Conservation (phyloP, 352 stramenopile genomes). For the Pythium volutum region DNA sequence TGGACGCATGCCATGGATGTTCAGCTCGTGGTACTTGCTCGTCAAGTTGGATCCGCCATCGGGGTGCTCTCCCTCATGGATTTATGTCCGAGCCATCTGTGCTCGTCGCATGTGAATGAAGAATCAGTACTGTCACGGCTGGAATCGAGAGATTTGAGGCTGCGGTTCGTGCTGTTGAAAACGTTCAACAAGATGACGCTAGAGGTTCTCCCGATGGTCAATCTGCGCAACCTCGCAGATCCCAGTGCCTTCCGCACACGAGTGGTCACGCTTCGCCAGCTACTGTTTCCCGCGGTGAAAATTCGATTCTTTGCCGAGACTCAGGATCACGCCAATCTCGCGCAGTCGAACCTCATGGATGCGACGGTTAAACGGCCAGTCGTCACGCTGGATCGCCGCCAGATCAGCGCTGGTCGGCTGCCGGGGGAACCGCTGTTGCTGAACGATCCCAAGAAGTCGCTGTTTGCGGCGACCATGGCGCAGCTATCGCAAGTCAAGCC, state of each 20-base stretch:
- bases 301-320: constrained; percentile 68
- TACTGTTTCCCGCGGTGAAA: constrained; percentile 75
- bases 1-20: constrained; percentile 78
- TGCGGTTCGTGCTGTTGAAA: constrained; percentile 59
- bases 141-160: constrained; percentile 52
- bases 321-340: constrained; percentile 68
- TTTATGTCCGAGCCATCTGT: constrained; percentile 62
- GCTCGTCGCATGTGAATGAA: constrained; percentile 25
- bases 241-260: constrained; percentile 46
- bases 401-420: constrained; percentile 36
- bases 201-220: constrained; percentile 59
- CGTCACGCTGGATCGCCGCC: constrained; percentile 66
- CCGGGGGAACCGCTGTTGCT: constrained; percentile 27
- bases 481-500: constrained; percentile 51
- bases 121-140: constrained; percentile 38
- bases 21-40: constrained; percentile 52
- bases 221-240: constrained; percentile 52
- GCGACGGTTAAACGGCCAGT: constrained; percentile 52
- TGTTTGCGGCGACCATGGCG: constrained; percentile 63
- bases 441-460: constrained; percentile 45
- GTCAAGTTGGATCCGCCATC: constrained; percentile 39
- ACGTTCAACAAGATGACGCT: constrained; percentile 53
- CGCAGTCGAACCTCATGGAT: constrained; percentile 40
- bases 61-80: constrained; percentile 61
- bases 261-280: constrained; percentile 51